phyloP scores from a whole-genome alignment of 441 rosid species.

The Sinapis alba region DNA sequence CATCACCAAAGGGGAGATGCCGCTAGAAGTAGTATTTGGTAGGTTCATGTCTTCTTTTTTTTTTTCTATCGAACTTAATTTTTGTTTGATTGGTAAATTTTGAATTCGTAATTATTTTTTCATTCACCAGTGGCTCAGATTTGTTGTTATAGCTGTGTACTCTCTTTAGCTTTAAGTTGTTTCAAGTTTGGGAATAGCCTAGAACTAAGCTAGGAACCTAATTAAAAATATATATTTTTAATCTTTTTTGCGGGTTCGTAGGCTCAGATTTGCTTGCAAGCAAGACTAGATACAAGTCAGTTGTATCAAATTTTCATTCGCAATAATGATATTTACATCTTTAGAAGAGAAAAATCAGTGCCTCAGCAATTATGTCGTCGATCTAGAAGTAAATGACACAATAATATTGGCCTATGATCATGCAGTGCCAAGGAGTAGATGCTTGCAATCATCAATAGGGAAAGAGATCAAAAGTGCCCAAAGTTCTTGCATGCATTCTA shows the following conservation, averaged over 20 bases:
- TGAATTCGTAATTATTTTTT: not conserved
- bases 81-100: not conserved
- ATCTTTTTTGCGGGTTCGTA: not conserved
- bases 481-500: not conserved
- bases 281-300: not conserved
- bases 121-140: not conserved
- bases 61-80: not conserved
- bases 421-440: not conserved
- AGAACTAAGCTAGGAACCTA: not conserved
- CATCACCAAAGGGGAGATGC: not conserved
- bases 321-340: not conserved
- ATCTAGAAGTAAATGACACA: not conserved
- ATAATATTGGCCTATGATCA: not conserved
- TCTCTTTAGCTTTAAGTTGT: not conserved
- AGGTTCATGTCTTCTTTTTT: not conserved
- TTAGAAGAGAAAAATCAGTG: not conserved
- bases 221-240: no score
- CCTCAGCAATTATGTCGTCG: not conserved
- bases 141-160: not conserved
- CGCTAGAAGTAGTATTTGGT: not conserved
- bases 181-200: not conserved
- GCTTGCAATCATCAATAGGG: not conserved
- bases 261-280: not conserved
- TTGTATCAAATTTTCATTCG: not conserved
- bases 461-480: not conserved